Percentiles rank a stretch among this genome's conserved stretches.
Conservation (phyloP, 441 rosid species). For the Omphalea diandra region DNA sequence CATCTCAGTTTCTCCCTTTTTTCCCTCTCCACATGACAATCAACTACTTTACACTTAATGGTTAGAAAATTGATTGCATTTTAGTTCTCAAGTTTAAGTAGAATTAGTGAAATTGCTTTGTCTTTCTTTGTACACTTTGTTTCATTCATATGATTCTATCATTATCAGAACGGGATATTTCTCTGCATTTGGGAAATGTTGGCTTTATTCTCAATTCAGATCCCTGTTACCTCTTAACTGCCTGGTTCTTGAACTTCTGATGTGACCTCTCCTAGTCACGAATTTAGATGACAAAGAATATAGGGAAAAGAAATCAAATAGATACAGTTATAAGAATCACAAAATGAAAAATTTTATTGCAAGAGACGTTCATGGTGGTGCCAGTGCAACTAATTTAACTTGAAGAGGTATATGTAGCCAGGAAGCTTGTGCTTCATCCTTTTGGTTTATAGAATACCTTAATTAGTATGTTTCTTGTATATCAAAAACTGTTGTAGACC, state of each 20-base stretch:
- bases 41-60: not conserved
- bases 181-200: not conserved
- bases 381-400: not conserved
- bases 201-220: not conserved
- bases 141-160: not conserved
- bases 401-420: too few relatives aligned
- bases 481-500: not conserved
- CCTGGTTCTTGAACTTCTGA: not conserved
- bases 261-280: too few relatives aligned
- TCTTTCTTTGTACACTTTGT: not conserved
- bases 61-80: not conserved
- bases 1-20: not conserved
- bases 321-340: not conserved
- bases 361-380: not conserved
- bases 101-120: not conserved
- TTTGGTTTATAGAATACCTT: too few relatives aligned
- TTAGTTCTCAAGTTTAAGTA: not conserved
- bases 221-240: not conserved
- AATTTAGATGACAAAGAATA: not conserved
- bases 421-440: too few relatives aligned
- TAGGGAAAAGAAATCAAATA: not conserved
- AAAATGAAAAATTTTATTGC: too few relatives aligned
- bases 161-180: not conserved
- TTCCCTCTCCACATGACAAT: not conserved
- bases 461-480: too few relatives aligned